Evolutionary conservation across 805 yeast genomes (phyloP).

Genomic region (Yarrowia keelungensis): DNA sequence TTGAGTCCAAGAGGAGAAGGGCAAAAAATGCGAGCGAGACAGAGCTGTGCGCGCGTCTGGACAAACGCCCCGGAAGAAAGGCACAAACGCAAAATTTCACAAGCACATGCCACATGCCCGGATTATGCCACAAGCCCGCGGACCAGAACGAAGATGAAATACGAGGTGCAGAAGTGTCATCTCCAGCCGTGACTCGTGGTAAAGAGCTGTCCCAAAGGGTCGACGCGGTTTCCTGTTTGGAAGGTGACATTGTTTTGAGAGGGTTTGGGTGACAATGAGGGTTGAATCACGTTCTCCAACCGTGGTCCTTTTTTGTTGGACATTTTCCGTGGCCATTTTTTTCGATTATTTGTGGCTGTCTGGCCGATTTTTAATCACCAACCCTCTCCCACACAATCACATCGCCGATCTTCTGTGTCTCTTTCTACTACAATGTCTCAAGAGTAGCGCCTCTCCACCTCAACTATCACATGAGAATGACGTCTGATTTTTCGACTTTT

Average conservation of each 20-base stretch:
- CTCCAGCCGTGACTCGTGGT: background rate
- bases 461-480: slow-evolving; percentile 35
- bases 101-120: slow-evolving; percentile 10
- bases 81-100: background rate
- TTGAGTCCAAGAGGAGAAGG: background rate
- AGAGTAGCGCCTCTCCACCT: slow-evolving; percentile 33
- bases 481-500: slow-evolving; percentile 30
- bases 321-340: background rate
- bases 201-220: background rate
- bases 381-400: background rate
- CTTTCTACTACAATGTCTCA: slow-evolving; percentile 3
- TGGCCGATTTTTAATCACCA: background rate
- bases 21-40: background rate
- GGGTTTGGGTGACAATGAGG: background rate
- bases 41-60: too few relatives aligned
- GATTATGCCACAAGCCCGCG: background rate
- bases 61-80: background rate
- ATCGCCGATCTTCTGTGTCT: slow-evolving; percentile 18
- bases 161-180: slow-evolving; percentile 20
- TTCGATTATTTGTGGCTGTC: background rate
- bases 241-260: background rate
- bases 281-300: too few relatives aligned
- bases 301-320: too few relatives aligned
- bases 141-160: background rate
- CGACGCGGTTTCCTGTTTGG: slow-evolving; percentile 6